These are phyloP conservation scores for Ascochyta koolunga DNA, from an alignment of 2,329 filamentous ascomycete genomes.

Conservation along the genomic window DNA sequence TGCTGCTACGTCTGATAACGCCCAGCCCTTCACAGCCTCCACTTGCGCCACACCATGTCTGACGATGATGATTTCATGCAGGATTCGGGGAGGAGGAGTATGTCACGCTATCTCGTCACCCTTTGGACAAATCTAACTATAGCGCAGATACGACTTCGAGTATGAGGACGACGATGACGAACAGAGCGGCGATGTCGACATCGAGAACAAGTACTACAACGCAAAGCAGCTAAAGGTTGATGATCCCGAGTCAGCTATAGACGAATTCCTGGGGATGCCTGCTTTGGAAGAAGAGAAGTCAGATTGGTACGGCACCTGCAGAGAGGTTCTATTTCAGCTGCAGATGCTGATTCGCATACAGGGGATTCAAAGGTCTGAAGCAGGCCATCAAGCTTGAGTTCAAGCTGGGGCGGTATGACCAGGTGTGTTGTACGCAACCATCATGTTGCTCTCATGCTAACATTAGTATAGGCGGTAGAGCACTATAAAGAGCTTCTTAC, in stretches of 20 bases:
- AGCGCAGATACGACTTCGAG: conserved; percentile 84
- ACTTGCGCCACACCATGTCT: conserved; percentile 63
- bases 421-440: conserved; percentile 58
- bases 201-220: conserved; percentile 99
- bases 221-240: conserved; percentile 93
- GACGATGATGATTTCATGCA: conserved; percentile 94
- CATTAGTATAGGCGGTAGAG: conserved; percentile 71
- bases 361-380: conserved; percentile 95
- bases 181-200: conserved; percentile 85
- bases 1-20: not conserved
- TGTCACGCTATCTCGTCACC: conserved; percentile 22
- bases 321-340: not conserved
- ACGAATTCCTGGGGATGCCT: conserved; percentile 90
- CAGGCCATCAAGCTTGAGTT: conserved; percentile 98
- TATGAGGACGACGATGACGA: conserved; percentile 95
- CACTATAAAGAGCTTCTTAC: conserved; percentile 95
- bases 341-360: conserved; percentile 36
- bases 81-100: conserved; percentile 86
- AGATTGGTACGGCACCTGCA: conserved; percentile 69
- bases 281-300: conserved; percentile 87
- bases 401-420: conserved; percentile 83
- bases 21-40: not conserved
- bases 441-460: conserved; percentile 22
- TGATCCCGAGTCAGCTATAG: conserved; percentile 85
- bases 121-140: not conserved